Percentiles rank a stretch among this genome's conserved stretches.
These are phyloP conservation scores for Bacidia gigantensis DNA, from an alignment of 495 filamentous ascomycete genomes.

Conservation along the genomic window DNA sequence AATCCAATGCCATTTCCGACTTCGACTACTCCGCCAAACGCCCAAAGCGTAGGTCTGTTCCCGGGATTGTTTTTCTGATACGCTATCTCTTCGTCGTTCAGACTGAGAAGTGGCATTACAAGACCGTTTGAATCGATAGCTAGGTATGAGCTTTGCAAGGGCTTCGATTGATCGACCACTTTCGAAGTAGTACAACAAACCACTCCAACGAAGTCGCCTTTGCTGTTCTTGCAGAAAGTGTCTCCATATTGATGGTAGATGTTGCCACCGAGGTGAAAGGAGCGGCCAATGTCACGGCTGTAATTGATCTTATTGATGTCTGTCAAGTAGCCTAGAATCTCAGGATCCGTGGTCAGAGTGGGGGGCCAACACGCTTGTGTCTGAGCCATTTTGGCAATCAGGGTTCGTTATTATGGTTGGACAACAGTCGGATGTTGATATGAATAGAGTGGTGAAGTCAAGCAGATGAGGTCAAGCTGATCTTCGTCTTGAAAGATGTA, in stretches of 20 bases:
- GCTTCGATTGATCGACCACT: slow-evolving; percentile 3
- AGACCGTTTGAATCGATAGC: slow-evolving; percentile 4
- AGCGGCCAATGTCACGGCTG: slow-evolving; percentile 19
- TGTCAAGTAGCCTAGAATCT: slow-evolving; percentile 15
- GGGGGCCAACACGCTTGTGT: slow-evolving; percentile 11
- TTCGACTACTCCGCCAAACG: slow-evolving; percentile 18
- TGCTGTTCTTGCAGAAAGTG: slow-evolving; percentile 18
- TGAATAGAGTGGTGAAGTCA: no score
- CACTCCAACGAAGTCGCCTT: slow-evolving; percentile 19
- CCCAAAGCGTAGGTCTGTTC: slow-evolving; percentile 15
- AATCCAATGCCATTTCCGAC: slow-evolving; percentile 9
- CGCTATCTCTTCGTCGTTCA: slow-evolving; percentile 6
- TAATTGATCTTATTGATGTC: slow-evolving; percentile 8
- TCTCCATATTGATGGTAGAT: slow-evolving; percentile 19
- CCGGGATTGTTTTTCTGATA: slow-evolving; percentile 7
- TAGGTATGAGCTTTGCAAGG: slow-evolving; percentile 10
- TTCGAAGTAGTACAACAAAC: slow-evolving; percentile 14
- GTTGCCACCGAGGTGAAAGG: slow-evolving; percentile 9
- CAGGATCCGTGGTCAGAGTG: background rate
- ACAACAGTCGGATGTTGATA: no score
- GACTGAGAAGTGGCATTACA: slow-evolving; percentile 10
- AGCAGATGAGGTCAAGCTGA: background rate
- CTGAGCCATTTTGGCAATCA: background rate
- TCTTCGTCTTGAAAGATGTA: background rate
- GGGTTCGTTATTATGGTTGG: no score